Evolutionary conservation across 441 rosid genomes (phyloP), one percentile per base, ranked within the genome.

Genomic region (Erodium texanum): DNA sequence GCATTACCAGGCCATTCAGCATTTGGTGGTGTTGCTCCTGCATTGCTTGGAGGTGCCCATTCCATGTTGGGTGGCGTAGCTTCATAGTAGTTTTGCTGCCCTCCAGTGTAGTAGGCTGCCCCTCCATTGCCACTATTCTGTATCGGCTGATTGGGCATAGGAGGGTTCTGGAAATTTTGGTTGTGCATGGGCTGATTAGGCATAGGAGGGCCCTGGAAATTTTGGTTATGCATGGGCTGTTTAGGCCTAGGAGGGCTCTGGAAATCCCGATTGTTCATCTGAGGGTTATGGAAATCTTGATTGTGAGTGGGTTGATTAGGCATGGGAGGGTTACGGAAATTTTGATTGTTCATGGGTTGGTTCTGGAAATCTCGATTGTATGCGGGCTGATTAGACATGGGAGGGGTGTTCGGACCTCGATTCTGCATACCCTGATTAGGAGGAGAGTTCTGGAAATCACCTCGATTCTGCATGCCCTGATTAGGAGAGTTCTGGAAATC

Each of bases 381-480:
- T 9, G n/a, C 22, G 23, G 61, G 48, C 48, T 41, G 48, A 41
- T 41, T 41, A 41, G 48, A 12, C 24, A 19, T 18, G 3, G 24
- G 27, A 58, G 27, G 62, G 27, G n/a, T n/a, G n/a, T n/a, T n/a
- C n/a, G n/a, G n/a, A n/a, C n/a, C 61, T 54, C 10, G 29, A 36
- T 70, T 69, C 62, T 62, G 79, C 81, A 71, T 65, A 22, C 78
- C 78, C 69, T 77, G 85, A 65, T 73, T 75, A n/a, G n/a, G n/a
- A 27, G 76, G 67, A 12, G 78, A 74, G 38, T 56, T 52, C 71
- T 82, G 81, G 72, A 68, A 74, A 68, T 71, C n/a, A n/a, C n/a
- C 75, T 32, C 73, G 69, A 20, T 71, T 78, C 82, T 71, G 84
- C 89, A 80, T 73, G 24, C 78, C 78, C 69, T 77, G 85, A 65